Evolutionary conservation across 106 monocot species (phyloP).

Genomic region (Dendrobium huoshanense): DNA sequence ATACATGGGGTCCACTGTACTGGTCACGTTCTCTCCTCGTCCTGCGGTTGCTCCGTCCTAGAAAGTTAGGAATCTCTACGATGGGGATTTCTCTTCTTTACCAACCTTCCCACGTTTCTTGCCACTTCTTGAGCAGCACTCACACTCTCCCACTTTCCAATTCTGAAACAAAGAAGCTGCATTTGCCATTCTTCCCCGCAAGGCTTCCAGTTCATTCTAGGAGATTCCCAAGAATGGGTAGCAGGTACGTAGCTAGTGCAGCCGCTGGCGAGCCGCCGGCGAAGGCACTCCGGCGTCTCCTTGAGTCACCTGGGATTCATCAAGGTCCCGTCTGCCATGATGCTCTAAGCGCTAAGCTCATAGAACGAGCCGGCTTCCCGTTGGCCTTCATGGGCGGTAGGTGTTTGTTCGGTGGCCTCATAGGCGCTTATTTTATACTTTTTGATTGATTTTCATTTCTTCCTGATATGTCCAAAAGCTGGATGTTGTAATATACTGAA

Average conservation of each 20-base stretch:
- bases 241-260: background rate
- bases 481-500: background rate
- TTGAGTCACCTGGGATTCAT: constrained; percentile 72
- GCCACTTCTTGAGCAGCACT: background rate
- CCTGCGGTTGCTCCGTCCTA: too few relatives aligned
- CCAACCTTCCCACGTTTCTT: background rate
- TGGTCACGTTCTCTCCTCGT: too few relatives aligned
- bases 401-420: constrained; percentile 36
- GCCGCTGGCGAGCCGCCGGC: constrained; percentile 31
- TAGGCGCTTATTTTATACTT: background rate
- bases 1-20: too few relatives aligned
- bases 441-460: background rate
- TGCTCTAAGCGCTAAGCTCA: constrained; percentile 85
- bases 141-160: background rate
- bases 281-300: constrained; percentile 53
- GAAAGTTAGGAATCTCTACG: background rate
- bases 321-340: constrained; percentile 93
- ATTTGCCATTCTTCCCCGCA: background rate
- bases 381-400: constrained; percentile 88
- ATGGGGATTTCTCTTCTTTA: background rate
- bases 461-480: background rate
- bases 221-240: background rate
- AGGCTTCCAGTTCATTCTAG: background rate
- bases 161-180: background rate
- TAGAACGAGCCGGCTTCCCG: constrained; percentile 70